Evolutionary conservation across 306 rosid genomes (phyloP).

Genomic region (Pyrus pyrifolia): DNA sequence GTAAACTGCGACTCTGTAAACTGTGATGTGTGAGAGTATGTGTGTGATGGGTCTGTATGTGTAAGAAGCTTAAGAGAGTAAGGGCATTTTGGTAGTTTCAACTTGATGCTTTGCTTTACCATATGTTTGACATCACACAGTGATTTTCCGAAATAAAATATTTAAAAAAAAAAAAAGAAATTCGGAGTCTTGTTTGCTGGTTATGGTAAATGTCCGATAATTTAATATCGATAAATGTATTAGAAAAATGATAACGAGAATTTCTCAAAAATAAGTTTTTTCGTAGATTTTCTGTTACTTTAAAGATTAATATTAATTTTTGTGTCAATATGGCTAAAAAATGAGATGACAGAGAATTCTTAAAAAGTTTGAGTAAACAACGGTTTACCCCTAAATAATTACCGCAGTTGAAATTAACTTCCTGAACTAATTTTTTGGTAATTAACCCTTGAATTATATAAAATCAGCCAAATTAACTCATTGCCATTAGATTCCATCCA

Average conservation of each 20-base stretch:
- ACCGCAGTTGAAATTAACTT: too few species aligned
- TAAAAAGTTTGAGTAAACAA: too few species aligned
- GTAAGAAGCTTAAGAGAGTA: slow-evolving; percentile 4
- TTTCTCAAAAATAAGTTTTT: too few species aligned
- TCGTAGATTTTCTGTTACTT: fast-evolving
- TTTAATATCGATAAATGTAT: neutral
- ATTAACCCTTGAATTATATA: too few species aligned
- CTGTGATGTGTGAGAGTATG: slow-evolving; percentile 4
- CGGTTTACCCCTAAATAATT: too few species aligned
- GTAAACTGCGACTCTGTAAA: slow-evolving; percentile 32
- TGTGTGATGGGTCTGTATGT: neutral
- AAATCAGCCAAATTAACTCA: too few species aligned
- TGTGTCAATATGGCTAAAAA: fast-evolving
- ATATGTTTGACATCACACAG: neutral
- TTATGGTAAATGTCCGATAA: neutral
- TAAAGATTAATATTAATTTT: too few species aligned
- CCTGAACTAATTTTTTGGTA: too few species aligned
- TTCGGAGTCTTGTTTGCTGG: neutral
- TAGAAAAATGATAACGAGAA: too few species aligned
- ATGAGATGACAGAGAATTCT: fast-evolving
- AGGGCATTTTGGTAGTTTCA: slow-evolving; percentile 28
- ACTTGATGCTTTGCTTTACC: neutral
- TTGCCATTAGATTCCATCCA: too few species aligned
- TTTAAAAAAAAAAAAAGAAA: too few species aligned
- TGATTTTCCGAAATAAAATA: neutral